Percentiles rank a stretch among this genome's conserved stretches.
phyloP scores from a whole-genome alignment of 768 basidiomycete species.

The Tylopilus intermedius region DNA sequence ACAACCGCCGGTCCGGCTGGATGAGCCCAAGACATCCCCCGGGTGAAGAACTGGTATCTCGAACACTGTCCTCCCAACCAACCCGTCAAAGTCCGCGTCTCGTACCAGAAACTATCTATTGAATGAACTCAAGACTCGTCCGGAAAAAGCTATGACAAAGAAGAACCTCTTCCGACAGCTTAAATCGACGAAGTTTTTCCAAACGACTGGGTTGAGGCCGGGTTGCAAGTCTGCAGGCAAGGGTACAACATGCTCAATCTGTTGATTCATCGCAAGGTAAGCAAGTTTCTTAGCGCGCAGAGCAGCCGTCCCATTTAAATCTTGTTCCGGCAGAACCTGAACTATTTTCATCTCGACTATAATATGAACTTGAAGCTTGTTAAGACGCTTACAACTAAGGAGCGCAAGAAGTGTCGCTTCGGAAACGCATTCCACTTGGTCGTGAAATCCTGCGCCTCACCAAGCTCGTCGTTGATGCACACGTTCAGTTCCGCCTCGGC shows the following conservation, averaged over 20 bases:
- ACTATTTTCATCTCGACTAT: constrained; percentile 94
- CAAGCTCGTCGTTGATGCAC: constrained; percentile 97
- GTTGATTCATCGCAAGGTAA: constrained; percentile 94
- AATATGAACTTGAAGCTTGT: constrained; percentile 99
- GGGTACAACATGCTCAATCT: constrained; percentile 99
- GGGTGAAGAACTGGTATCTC: constrained; percentile 98
- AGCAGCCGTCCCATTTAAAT: not conserved
- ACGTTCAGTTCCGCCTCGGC: constrained; percentile 96
- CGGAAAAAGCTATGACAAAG: constrained; percentile 97
- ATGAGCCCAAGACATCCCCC: constrained; percentile 94
- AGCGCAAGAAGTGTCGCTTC: constrained; percentile 99
- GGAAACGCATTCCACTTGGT: constrained; percentile 97
- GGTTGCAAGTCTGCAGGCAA: constrained; percentile 95
- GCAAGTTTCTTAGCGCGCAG: not conserved
- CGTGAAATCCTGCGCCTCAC: constrained; percentile 97
- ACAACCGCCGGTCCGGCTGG: constrained; percentile 84
- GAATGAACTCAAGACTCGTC: constrained; percentile 83
- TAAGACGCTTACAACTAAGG: constrained; percentile 96
- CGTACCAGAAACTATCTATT: constrained; percentile 98
- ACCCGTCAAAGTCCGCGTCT: constrained; percentile 96
- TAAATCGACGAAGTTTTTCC: constrained; percentile 99
- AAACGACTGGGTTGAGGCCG: constrained; percentile 99
- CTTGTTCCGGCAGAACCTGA: constrained; percentile 56
- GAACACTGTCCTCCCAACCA: constrained; percentile 97
- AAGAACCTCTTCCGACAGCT: constrained; percentile 93